Conservation (phyloP, 768 basidiomycete species). For the Pleurotus platypus region DNA sequence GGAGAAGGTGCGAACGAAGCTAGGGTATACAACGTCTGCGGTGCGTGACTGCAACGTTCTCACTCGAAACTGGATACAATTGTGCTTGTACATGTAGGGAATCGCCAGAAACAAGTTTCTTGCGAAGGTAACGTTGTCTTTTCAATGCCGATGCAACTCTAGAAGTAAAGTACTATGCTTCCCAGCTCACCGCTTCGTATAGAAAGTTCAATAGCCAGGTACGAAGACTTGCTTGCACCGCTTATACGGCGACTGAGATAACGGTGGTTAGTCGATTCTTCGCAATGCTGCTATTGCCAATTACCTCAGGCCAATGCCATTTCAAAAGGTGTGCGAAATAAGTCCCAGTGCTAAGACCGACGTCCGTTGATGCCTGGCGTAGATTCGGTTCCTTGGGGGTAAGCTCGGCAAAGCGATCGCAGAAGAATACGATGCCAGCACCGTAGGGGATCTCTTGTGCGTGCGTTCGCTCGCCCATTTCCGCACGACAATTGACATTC, state of each 20-base stretch:
- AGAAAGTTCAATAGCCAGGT: slow-evolving; percentile 90
- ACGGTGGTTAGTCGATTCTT: slow-evolving; percentile 64
- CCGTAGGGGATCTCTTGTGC: slow-evolving; percentile 87
- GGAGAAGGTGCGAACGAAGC: slow-evolving; percentile 56
- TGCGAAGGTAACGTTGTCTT: slow-evolving; percentile 63
- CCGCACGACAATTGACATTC: background rate
- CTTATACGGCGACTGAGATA: background rate
- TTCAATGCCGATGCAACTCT: background rate
- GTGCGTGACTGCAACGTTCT: slow-evolving; percentile 37
- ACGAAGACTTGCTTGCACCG: slow-evolving; percentile 7
- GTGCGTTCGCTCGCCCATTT: slow-evolving; percentile 23
- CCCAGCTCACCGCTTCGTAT: slow-evolving; percentile 83
- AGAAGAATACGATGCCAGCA: slow-evolving; percentile 83
- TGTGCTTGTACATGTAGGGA: slow-evolving; percentile 44
- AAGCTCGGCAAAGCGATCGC: slow-evolving; percentile 89
- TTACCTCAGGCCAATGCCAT: slow-evolving; percentile 82
- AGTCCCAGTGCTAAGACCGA: background rate
- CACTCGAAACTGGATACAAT: background rate
- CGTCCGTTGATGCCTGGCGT: background rate
- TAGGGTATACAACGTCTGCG: slow-evolving; percentile 94
- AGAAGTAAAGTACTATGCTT: background rate
- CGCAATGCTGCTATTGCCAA: slow-evolving; percentile 79
- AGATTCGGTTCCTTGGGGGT: slow-evolving; percentile 95
- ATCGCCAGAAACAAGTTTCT: slow-evolving; percentile 92
- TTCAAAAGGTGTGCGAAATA: slow-evolving; percentile 65